Evolutionary conservation across 2,329 filamentous ascomycete species (phyloP).

Genomic region (Fusarium buxicola): DNA sequence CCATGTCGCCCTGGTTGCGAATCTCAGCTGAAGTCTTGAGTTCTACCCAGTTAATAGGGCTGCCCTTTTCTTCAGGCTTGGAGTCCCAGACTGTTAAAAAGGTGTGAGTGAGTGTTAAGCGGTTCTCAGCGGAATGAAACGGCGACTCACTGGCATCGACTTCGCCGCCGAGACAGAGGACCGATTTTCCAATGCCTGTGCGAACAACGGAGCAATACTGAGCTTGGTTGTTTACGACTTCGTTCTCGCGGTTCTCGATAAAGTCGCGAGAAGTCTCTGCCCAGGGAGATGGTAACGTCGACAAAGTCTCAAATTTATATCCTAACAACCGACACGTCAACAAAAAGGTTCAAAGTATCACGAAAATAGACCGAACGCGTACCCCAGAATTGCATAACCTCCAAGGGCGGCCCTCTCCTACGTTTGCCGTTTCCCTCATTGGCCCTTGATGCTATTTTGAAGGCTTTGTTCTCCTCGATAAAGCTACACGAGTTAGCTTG

Average conservation of each 20-base stretch:
- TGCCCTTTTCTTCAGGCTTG: constrained; percentile 74
- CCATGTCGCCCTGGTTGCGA: constrained; percentile 72
- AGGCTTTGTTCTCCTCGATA: constrained; percentile 88
- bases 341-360: not conserved
- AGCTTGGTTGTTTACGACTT: constrained; percentile 85
- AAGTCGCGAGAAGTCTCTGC: constrained; percentile 76
- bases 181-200: constrained; percentile 82
- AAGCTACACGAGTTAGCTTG: constrained; percentile 67
- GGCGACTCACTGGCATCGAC: constrained; percentile 80
- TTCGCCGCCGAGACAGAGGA: constrained; percentile 88
- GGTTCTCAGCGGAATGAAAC: not conserved
- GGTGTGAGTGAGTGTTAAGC: constrained; percentile 9
- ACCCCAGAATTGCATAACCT: constrained; percentile 96
- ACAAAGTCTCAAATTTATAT: constrained; percentile 95
- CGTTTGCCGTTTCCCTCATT: constrained; percentile 59
- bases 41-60: constrained; percentile 91
- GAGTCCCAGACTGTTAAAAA: constrained; percentile 77
- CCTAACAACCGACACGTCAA: constrained; percentile 60
- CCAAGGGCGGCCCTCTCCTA: constrained; percentile 66
- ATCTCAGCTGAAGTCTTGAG: constrained; percentile 90
- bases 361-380: constrained; percentile 22
- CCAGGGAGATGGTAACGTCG: constrained; percentile 81
- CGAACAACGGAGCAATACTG: constrained; percentile 96
- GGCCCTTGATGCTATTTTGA: constrained; percentile 72
- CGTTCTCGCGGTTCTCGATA: constrained; percentile 79